Percentiles rank a stretch among this genome's conserved stretches.
Evolutionary conservation across 108 stramenopile species (phyloP).

Genomic region (Seminavis robusta): DNA sequence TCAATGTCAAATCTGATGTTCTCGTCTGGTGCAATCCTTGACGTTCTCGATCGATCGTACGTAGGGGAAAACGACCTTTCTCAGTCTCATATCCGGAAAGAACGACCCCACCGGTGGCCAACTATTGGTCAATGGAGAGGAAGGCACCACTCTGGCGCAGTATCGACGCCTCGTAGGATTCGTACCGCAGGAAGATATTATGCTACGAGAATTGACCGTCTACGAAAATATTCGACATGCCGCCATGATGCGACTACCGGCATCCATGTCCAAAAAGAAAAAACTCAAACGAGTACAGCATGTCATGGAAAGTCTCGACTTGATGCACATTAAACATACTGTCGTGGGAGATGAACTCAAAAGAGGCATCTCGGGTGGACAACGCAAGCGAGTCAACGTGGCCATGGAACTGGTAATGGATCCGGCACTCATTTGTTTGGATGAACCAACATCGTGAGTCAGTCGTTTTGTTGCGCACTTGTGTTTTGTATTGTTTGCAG

Average conservation of each 20-base stretch:
- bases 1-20: too few relatives aligned
- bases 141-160: conserved; percentile 6
- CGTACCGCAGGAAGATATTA: conserved; percentile 52
- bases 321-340: conserved; percentile 52
- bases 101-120: conserved; percentile 28
- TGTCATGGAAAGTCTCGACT: conserved; percentile 38
- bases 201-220: conserved; percentile 24
- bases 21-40: too few relatives aligned
- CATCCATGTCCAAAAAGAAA: not conserved
- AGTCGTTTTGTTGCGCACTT: conserved; percentile 1
- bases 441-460: not conserved
- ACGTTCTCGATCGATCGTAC: not conserved
- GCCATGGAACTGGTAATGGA: conserved; percentile 1
- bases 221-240: conserved; percentile 16
- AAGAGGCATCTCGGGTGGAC: conserved; percentile 59
- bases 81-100: not conserved
- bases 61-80: conserved; percentile 2
- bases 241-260: not conserved
- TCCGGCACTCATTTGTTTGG: not conserved
- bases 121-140: conserved; percentile 41
- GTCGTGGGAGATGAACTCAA: conserved; percentile 66
- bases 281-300: conserved; percentile 14
- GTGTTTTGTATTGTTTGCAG: not conserved
- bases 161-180: conserved; percentile 26
- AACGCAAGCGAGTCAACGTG: conserved; percentile 18